A percentile compares a stretch with the other conserved stretches of the same genome.
Evolutionary conservation across 1,284 basidiomycete species (phyloP).

Genomic region (Omphalotus olearius): DNA sequence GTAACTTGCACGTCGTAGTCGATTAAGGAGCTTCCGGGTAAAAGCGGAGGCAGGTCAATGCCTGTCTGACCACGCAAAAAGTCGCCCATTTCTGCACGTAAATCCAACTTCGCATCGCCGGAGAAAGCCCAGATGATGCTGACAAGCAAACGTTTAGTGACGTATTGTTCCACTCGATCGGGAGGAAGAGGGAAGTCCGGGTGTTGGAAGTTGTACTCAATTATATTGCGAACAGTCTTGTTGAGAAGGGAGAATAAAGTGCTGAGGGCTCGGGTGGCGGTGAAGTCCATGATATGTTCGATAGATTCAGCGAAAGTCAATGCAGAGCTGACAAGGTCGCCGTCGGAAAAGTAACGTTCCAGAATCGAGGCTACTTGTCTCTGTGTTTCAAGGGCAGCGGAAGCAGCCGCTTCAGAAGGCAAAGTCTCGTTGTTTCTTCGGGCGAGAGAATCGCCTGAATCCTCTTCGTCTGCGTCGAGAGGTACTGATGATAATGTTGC

Average conservation of each 20-base stretch:
- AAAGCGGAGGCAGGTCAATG: slow-evolving; percentile 81
- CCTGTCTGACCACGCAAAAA: slow-evolving; percentile 84
- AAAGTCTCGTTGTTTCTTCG: slow-evolving; percentile 51
- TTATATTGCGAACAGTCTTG: slow-evolving; percentile 90
- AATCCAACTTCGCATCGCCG: slow-evolving; percentile 89
- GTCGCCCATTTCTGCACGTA: slow-evolving; percentile 88
- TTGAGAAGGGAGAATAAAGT: slow-evolving; percentile 97
- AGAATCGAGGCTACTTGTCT: slow-evolving; percentile 75
- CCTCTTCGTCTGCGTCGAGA: slow-evolving; percentile 92
- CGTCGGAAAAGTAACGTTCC: slow-evolving; percentile 79
- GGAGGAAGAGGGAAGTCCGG: slow-evolving; percentile 87
- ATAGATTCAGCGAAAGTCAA: slow-evolving; percentile 78
- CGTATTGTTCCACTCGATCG: slow-evolving; percentile 88
- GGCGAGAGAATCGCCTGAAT: slow-evolving; percentile 55
- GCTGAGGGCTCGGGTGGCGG: slow-evolving; percentile 84
- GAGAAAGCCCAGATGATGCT: slow-evolving; percentile 98
- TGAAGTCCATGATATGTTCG: slow-evolving; percentile 99
- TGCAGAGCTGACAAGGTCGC: slow-evolving; percentile 79
- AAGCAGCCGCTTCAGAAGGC: slow-evolving; percentile 46
- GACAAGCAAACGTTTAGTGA: slow-evolving; percentile 87
- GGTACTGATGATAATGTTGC: slow-evolving; percentile 71
- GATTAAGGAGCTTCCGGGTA: slow-evolving; percentile 80
- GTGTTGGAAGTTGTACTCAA: slow-evolving; percentile 95
- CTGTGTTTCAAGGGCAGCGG: slow-evolving; percentile 75
- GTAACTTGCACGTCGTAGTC: slow-evolving; percentile 93